These are phyloP conservation scores for Dysphania ambrosioides DNA, from an alignment of 148 eudicot species.

Conservation along the genomic window DNA sequence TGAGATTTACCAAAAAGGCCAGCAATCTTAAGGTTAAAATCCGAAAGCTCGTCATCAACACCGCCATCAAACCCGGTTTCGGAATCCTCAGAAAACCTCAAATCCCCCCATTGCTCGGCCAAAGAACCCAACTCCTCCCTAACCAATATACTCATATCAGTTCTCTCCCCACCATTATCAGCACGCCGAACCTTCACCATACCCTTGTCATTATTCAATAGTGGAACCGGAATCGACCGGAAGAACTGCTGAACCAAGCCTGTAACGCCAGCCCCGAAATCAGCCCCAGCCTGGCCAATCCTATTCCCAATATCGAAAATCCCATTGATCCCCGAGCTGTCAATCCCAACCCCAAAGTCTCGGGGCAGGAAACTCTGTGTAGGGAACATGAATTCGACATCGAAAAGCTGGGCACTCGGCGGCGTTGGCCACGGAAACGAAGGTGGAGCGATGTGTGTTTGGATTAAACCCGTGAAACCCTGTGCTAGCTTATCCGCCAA, in stretches of 20 bases:
- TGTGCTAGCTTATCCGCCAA: constrained; percentile 77
- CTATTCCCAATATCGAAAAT: constrained; percentile 72
- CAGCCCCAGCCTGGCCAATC: constrained; percentile 82
- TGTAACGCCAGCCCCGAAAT: no score
- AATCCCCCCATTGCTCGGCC: constrained; percentile 62
- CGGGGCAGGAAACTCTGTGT: constrained; percentile 41
- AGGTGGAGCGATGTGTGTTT: constrained; percentile 73
- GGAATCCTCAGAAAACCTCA: constrained; percentile 44
- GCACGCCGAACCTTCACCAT: constrained; percentile 35
- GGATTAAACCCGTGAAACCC: constrained; percentile 79
- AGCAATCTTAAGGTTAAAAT: constrained; percentile 54
- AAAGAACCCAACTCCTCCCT: constrained; percentile 64
- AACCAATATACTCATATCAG: constrained; percentile 37
- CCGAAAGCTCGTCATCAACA: constrained; percentile 51
- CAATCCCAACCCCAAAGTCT: constrained; percentile 57
- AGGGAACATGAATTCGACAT: constrained; percentile 74
- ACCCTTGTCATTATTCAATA: constrained; percentile 40
- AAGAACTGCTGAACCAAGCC: constrained; percentile 77
- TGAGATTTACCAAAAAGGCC: constrained; percentile 58
- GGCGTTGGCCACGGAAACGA: constrained; percentile 72
- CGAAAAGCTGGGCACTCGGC: constrained; percentile 51
- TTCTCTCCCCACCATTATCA: constrained; percentile 35
- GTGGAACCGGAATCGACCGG: constrained; percentile 55
- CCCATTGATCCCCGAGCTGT: constrained; percentile 50
- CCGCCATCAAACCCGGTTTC: constrained; percentile 35